Evolutionary conservation across 768 basidiomycete genomes (phyloP), one percentile per base, ranked within the genome.

Genomic region (Agrocybe chaxingu): DNA sequence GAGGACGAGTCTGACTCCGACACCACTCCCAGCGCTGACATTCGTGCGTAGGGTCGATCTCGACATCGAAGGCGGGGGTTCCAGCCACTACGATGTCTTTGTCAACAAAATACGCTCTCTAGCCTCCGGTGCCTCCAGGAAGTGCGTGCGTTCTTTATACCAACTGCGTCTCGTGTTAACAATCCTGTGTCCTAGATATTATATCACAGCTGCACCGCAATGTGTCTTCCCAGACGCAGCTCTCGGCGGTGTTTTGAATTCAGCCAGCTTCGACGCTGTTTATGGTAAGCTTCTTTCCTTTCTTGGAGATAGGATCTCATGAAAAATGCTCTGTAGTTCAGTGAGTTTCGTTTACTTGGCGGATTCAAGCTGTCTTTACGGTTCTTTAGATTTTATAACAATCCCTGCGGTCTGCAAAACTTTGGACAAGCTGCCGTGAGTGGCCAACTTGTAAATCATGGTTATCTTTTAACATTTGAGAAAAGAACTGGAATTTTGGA

Each of bases 151-250:
- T 45, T 41, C 19, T 35, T 1, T 13, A 12, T n/a, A 11, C 9
- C 5, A 24, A 45, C 8, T 11, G 19, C 11, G 29, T 3, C 12
- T 9, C 19, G 16, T 19, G 30, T 16, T 29, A 47, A 48, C 19
- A 36, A 42, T 37, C 13, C 30, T 40, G 18, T 10, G 24, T 16
- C 32, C 24, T 24, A 83, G 81, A 58, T 88, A 83, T 67, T 86
- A 82, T 58, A 66, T 87, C 45, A 84, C 84, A 48, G 84, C 76
- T 37, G 81, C 82, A 9, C 81, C 79, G 24, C 85, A 73, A 63
- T 89, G 87, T 57, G 81, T 84, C 4, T 89, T 77, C 69, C 85
- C 87, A 3, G 87, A 89, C 60, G 76, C 74, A 6, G 74, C 77
- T 41, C 66, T 89, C 6, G 77, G 82, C 8, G 70, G 71, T 7